phyloP scores from a whole-genome alignment of 108 stramenopile species.

The Nitzschia sp. region DNA sequence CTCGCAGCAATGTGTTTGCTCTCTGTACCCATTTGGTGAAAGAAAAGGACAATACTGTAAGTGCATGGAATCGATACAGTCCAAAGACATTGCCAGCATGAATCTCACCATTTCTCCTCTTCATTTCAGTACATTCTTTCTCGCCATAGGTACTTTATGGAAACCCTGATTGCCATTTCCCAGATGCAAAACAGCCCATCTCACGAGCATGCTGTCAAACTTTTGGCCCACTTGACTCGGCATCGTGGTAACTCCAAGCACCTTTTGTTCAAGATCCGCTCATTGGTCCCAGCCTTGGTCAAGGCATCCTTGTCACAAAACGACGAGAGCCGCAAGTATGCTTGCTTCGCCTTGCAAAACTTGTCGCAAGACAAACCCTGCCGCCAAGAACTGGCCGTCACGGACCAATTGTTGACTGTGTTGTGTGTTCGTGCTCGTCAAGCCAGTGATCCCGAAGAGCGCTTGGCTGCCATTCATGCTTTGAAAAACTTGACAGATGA shows the following conservation, averaged over 20 bases:
- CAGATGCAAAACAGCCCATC: conserved; percentile 58
- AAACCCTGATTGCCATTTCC: conserved; percentile 56
- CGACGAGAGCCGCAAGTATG: conserved; percentile 53
- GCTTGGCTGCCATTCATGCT: conserved; percentile 60
- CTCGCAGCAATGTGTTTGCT: conserved; percentile 69
- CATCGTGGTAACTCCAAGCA: conserved; percentile 70
- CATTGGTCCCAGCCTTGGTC: conserved; percentile 61
- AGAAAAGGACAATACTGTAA: conserved; percentile 78
- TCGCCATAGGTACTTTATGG: conserved; percentile 38
- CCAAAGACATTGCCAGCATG: neutral
- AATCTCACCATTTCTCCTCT: neutral
- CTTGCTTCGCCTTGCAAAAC: conserved; percentile 76
- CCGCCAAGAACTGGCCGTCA: conserved; percentile 63
- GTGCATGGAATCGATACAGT: conserved; percentile 3
- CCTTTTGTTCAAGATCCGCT: conserved; percentile 54
- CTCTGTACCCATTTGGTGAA: conserved; percentile 64
- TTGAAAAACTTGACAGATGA: conserved; percentile 81
- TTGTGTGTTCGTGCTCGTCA: conserved; percentile 46
- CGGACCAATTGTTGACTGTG: conserved; percentile 46
- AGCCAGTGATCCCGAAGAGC: conserved; percentile 38
- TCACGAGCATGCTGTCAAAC: conserved; percentile 58
- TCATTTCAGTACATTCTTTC: conserved; percentile 48
- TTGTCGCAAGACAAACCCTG: conserved; percentile 73
- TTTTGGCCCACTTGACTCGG: conserved; percentile 72
- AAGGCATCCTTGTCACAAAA: conserved; percentile 54